Base-by-base conservation (phyloP, 371 early-diverging fungal species). In the Apophysomyces variabilis region DNA sequence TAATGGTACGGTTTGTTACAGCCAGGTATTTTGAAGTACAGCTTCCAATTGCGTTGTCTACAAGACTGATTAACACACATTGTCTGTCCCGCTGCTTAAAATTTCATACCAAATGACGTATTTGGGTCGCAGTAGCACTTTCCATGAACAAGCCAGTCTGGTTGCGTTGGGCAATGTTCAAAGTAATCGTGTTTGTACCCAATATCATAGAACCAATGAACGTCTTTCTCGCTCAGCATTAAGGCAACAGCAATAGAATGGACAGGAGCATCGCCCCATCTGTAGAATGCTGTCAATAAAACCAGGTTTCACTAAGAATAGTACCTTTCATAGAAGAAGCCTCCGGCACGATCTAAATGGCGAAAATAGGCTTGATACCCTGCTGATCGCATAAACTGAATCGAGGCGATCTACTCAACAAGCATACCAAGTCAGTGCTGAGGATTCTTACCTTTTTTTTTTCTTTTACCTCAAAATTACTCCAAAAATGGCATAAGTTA, bases 181-280 rank as follows among this genome's bases (percentile, higher is more conserved):
- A 90, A 87, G 37, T 74, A 71, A 36, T 84, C 87, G 66, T 93
- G 93, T 38, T 84, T 79, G 70, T 93, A 93, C 1, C 93, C 94
- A 62, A 93, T 90, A 65, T 93, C 92, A 67, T 95, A 91, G 68
- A 97, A 97, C 80, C 92, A 96, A 67, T 96, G 96, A 16, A 96
- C 85, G 76, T 95, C 87, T 36, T 82, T 77, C 70, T 82, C 85
- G 32, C 83, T 81, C 21, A 97, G 72, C 80, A 95, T 84, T 65
- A 98, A 63, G 0, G 91, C 90, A 0, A 89, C 93, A 0, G 94
- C 96, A 38, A 98, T 80, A 4, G 95, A 93, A 65, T 96, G 98
- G 3, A 97, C 90, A 11, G 98, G 97, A 13, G 97, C 98, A 84
- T 97, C 98, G 7, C 97, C 97, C 97, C 97, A 97, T 57, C 80